Base-by-base conservation (phyloP, 2,329 filamentous ascomycete genomes). In the Curvularia lunata region DNA sequence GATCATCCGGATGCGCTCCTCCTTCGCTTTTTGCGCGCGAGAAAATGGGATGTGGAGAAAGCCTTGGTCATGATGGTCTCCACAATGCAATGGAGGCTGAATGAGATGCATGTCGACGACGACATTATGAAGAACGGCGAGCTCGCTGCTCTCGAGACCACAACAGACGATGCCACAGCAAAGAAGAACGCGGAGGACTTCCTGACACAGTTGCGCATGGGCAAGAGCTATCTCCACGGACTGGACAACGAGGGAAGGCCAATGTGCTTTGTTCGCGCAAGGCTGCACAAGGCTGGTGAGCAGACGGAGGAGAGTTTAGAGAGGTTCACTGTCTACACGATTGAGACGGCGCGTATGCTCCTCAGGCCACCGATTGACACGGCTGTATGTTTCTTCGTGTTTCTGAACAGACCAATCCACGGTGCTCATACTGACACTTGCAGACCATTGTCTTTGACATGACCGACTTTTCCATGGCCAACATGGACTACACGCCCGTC, bases 401-500 rank as follows among this genome's bases (percentile, higher is more conserved):
- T 34, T 8, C 46, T 21, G 27, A 16, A 19, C 12, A 4, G 28
- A 13, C 32, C 5, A 28, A 21, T 1, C 19, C 25, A 16, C 27
- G 38, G 21, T 28, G 47, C 64, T 23, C 25, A 48, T 27, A 25
- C 28, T 43, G 40, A 54, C 40, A n/a, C 38, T 7, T 13, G 9
- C 59, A 96, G 91, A 95, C 91, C 41, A 86, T 99, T 63, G 80
- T 99, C 46, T 99, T 99, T 72, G 95, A 99, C 76, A 94, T 99
- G 91, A 96, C 91, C 7, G 87, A 89, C 62, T 98, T 98, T 76
- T 91, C 90, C 18, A 84, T 98, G 80, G 89, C 93, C 16, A 99
- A 99, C 78, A 98, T 99, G 95, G 95, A 99, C 77, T 98, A 98
- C 76, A 86, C 91, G 0, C 94, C 95, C 1, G 91, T 99, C 56